Conservation (phyloP, 1,284 basidiomycete species). For the Gymnopus androsaceus region DNA sequence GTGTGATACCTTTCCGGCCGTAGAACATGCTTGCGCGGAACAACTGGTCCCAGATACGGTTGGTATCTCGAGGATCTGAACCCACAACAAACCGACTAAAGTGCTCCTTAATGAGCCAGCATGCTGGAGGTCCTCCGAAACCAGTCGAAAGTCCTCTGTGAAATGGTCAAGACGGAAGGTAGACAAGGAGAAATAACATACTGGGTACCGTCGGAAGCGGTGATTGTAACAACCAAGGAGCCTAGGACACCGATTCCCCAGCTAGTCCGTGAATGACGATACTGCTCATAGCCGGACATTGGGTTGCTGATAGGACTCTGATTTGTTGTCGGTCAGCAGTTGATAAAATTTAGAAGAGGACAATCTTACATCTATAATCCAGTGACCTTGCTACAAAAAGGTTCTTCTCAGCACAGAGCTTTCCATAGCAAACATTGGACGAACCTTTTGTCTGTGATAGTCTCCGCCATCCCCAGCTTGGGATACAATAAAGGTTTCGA, state of each 20-base stretch:
- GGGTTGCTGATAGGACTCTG: constrained; percentile 30
- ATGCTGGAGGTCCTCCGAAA: constrained; percentile 53
- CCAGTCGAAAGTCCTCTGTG: constrained; percentile 45
- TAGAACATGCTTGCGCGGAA: constrained; percentile 49
- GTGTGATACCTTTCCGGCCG: constrained; percentile 50
- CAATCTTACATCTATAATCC: constrained; percentile 28
- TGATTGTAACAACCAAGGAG: constrained; percentile 49
- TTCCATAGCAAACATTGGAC: background rate
- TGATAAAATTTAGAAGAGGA: background rate
- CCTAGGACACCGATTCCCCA: constrained; percentile 47
- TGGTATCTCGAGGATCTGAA: constrained; percentile 42
- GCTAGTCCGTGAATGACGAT: constrained; percentile 42
- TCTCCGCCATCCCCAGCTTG: constrained; percentile 43
- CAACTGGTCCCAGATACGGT: constrained; percentile 47
- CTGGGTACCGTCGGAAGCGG: constrained; percentile 44
- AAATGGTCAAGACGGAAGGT: background rate
- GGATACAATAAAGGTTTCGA: constrained; percentile 28
- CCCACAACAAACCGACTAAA: constrained; percentile 52
- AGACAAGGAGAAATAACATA: background rate
- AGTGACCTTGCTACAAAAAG: constrained; percentile 14
- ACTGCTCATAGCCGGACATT: constrained; percentile 47
- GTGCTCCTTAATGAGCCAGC: constrained; percentile 56
- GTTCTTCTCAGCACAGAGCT: background rate
- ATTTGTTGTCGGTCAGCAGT: constrained; percentile 11
- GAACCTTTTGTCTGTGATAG: constrained; percentile 40